These are phyloP conservation scores for Linum trigynum DNA, from an alignment of 345 rosid species.

Conservation along the genomic window DNA sequence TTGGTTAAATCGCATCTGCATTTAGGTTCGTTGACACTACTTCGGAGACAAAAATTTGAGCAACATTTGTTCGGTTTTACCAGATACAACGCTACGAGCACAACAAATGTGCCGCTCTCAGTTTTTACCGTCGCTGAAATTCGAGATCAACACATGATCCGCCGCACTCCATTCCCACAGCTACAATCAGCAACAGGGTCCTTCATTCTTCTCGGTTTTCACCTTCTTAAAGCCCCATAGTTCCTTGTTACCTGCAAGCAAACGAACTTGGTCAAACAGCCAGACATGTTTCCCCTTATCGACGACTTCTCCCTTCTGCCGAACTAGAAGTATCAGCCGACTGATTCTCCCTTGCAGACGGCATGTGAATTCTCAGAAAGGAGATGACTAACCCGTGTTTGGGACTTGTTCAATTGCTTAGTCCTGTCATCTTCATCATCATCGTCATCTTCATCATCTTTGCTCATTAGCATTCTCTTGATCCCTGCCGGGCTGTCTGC, in stretches of 20 bases:
- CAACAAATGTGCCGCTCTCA: too few relatives aligned
- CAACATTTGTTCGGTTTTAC: too few relatives aligned
- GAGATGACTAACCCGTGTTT: constrained; percentile 51
- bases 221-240: constrained; percentile 77
- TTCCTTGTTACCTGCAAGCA: constrained; percentile 55
- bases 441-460: constrained; percentile 50
- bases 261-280: neutral
- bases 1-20: too few relatives aligned
- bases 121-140: too few relatives aligned
- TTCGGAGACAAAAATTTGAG: too few relatives aligned
- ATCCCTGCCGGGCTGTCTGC: constrained; percentile 44
- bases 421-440: constrained; percentile 41
- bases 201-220: neutral
- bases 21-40: too few relatives aligned
- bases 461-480: constrained; percentile 48
- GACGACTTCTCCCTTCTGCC: too few relatives aligned
- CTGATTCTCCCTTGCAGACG: too few relatives aligned
- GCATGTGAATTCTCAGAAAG: neutral
- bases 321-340: too few relatives aligned
- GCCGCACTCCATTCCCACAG: neutral
- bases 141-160: too few relatives aligned
- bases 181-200: neutral
- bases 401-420: constrained; percentile 48
- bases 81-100: too few relatives aligned
- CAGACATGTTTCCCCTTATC: too few relatives aligned